These are phyloP conservation scores for Talaromyces sp. DNA, from an alignment of 2,329 filamentous ascomycete species.

Conservation along the genomic window DNA sequence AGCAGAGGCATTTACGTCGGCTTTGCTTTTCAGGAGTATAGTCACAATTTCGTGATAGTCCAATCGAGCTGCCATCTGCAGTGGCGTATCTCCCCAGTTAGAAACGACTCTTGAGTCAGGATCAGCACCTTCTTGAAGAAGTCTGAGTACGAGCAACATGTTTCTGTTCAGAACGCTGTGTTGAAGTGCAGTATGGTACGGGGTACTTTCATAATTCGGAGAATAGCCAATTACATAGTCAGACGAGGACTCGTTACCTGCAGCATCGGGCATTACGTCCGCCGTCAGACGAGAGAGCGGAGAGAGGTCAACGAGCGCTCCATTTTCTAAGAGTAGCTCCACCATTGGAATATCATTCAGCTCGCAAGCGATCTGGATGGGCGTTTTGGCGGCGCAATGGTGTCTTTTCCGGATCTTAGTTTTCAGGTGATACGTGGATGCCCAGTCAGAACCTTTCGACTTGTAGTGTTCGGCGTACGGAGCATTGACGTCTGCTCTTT, in stretches of 20 bases:
- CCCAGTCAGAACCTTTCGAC: too few species aligned
- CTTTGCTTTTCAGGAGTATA: not conserved
- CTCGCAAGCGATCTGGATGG: not conserved
- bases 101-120: not conserved
- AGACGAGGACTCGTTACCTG: not conserved
- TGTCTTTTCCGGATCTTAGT: not conserved
- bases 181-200: not conserved
- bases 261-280: not conserved
- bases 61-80: not conserved
- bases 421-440: not conserved
- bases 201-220: not conserved
- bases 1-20: not conserved
- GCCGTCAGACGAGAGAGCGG: not conserved
- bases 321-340: slow-evolving; percentile 3
- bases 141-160: not conserved
- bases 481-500: slow-evolving; percentile 1
- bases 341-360: not conserved
- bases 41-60: not conserved
- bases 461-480: not conserved
- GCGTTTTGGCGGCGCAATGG: not conserved
- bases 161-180: not conserved
- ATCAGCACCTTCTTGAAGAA: not conserved
- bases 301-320: not conserved
- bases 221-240: not conserved
- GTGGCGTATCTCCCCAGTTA: not conserved